These are phyloP conservation scores for Monosporozyma unispora DNA, from an alignment of 805 yeast species.

Conservation along the genomic window DNA sequence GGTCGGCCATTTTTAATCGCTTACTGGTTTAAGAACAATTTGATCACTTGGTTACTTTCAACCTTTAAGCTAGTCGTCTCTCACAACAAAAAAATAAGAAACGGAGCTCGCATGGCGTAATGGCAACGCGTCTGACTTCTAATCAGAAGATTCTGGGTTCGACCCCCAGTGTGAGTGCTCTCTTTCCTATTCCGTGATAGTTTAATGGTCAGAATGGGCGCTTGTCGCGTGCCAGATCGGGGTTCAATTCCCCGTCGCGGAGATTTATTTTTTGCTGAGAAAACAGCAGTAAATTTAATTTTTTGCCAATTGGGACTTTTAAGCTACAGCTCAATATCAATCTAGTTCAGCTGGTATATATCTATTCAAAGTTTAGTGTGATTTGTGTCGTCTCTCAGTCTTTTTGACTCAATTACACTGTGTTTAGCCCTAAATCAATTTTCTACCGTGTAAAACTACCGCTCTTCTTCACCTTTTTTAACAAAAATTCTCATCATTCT, in stretches of 20 bases:
- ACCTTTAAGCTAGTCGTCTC: too few relatives aligned
- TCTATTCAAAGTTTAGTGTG: too few relatives aligned
- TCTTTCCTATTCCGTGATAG: neutral
- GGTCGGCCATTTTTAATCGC: too few relatives aligned
- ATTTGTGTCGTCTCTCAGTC: neutral
- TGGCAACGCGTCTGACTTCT: conserved; percentile 52
- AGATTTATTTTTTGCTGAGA: neutral
- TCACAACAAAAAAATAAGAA: conserved; percentile 8
- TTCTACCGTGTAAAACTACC: neutral
- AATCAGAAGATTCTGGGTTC: conserved; percentile 49
- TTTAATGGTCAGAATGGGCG: conserved; percentile 1
- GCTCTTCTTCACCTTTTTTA: too few relatives aligned
- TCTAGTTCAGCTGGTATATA: too few relatives aligned
- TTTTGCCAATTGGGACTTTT: too few relatives aligned
- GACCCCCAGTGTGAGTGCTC: conserved; percentile 47
- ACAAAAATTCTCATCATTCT: too few relatives aligned
- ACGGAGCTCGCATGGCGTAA: conserved; percentile 43
- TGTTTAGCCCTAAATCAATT: neutral
- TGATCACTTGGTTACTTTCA: too few relatives aligned
- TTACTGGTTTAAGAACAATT: too few relatives aligned
- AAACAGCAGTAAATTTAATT: neutral
- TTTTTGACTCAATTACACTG: too few relatives aligned
- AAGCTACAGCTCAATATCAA: too few relatives aligned
- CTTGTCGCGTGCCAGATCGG: conserved; percentile 2
- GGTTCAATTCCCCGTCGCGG: conserved; percentile 1